phyloP scores from a whole-genome alignment of 345 rosid species.

The Turnera subulata region DNA sequence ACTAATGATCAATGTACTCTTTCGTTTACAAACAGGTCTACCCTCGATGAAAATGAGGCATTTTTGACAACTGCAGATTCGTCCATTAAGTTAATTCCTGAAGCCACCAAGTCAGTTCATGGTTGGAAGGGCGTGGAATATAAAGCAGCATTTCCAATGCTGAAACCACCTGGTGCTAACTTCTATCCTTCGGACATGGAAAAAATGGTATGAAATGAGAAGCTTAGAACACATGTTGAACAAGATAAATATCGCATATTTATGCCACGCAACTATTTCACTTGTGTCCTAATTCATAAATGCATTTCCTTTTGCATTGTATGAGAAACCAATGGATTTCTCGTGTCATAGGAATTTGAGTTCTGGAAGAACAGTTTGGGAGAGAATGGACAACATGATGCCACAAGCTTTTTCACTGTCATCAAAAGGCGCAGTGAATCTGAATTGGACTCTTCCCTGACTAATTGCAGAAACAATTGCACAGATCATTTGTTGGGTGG shows the following conservation, averaged over 20 bases:
- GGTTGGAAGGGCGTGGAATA: constrained; percentile 96
- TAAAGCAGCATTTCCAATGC: constrained; percentile 70
- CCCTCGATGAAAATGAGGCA: constrained; percentile 84
- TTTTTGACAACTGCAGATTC: constrained; percentile 87
- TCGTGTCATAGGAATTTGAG: constrained; percentile 62
- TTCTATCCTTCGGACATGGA: constrained; percentile 96
- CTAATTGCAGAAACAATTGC: constrained; percentile 3
- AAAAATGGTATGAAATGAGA: constrained; percentile 48
- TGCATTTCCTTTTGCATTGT: background rate
- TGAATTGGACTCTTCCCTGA: constrained; percentile 35
- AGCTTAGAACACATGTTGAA: background rate
- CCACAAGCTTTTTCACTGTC: constrained; percentile 71
- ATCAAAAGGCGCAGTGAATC: constrained; percentile 64
- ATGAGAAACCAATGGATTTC: constrained; percentile 10
- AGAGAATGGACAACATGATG: constrained; percentile 50
- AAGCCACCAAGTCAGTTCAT: constrained; percentile 52
- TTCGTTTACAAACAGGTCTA: constrained; percentile 68
- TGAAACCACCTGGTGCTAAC: constrained; percentile 85
- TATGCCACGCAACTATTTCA: background rate
- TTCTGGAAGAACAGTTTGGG: constrained; percentile 57
- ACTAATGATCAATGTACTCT: too few relatives aligned
- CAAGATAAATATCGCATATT: background rate
- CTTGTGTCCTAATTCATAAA: constrained; percentile 1
- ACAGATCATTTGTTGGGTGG: constrained; percentile 28
- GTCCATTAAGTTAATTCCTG: constrained; percentile 63